Base-by-base conservation (phyloP, 768 basidiomycete genomes). In the Podaxis carcinomalis region DNA sequence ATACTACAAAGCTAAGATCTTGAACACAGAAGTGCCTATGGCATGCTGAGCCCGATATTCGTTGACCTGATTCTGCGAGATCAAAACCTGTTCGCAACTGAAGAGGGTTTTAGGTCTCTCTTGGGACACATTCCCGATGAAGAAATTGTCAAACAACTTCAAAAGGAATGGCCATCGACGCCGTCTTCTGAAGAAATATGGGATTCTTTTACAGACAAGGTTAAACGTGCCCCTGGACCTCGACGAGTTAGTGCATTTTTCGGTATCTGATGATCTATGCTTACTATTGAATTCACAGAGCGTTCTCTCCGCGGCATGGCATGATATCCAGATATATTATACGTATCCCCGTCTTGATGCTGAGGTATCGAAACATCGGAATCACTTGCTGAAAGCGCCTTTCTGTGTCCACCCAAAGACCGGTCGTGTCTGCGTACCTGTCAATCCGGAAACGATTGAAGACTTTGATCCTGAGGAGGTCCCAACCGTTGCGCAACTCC, bases 321-420 rank as follows among this genome's bases (percentile, higher is more conserved):
- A 96, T 70, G 96, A 98, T 63, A 84, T 98, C 62, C 79, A 97
- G 51, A 77, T 99, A 11, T 90, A 93, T 66, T 98, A 97, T 73
- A 96, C 92, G 0, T 99, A 98, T 73, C 96, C 96, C 1, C 87
- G 97, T 11, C 83, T 99, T 57, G 97, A 99, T 72, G 91, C 92
- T 13, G 97, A 99, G 73, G 97, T 99, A 28, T 95, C 95, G 2
- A 96, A 98, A 69, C 93, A 95, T 69, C 84, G 95, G 53, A 98
- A 99, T 76, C 97, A 99, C 78, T 81, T 99, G 77, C 83, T 99
- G 57, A 99, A 99, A 75, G 90, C 93, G 21, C 97, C 97, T 0
- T 99, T 99, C 74, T 97, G 95, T 70, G 79, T 98, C 0, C 97
- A 99, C 73, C 97, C 97, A 0, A 92, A 92, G 64, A 99, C 97